Base-by-base conservation (phyloP, 306 rosid species). In the Quercus glauca region DNA sequence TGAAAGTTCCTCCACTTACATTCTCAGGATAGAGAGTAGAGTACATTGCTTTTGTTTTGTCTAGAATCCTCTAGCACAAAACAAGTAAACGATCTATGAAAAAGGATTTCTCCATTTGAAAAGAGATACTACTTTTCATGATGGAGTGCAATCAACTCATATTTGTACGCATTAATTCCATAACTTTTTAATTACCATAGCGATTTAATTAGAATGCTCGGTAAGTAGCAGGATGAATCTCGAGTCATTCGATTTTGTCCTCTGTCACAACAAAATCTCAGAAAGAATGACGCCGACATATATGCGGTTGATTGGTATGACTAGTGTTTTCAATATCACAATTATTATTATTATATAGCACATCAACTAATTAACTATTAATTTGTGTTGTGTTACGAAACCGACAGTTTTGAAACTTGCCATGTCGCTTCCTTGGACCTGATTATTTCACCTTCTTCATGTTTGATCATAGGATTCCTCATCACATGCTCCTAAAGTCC, bases 381-480 rank as follows among this genome's bases (percentile, higher is more conserved):
- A 19, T 37, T 37, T 37, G 45, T 37, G 45, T 37, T 37, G 45
- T 37, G 45, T 37, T 56, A 53, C 73, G 49, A 45, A 82, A 79
- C 82, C 75, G 80, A 77, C 83, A 85, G 69, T 82, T 75, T 83
- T 84, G 89, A 77, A 75, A 80, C 81, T 83, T 17, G 33, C 73
- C 77, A 78, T 87, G 88, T 83, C 85, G 85, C 78, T 79, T 84
- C 77, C 80, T 75, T 53, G 73, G 81, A 68, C 58, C 51, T 59
- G 79, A 83, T 84, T 83, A 64, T 88, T 84, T 84, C 82, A 79
- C 80, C 76, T 83, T 83, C 83, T 73, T 26, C 88, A 79, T 69
- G 82, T 76, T 87, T 57, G 70, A n/a, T 75, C 94, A 82, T 93
- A 69, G 94, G 91, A 89, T 91, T 88, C 97, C 89, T 78, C 73